Evolutionary conservation across 2,329 filamentous ascomycete genomes (phyloP), one percentile per base, ranked within the genome.

Genomic region (Pyrenophora teres): DNA sequence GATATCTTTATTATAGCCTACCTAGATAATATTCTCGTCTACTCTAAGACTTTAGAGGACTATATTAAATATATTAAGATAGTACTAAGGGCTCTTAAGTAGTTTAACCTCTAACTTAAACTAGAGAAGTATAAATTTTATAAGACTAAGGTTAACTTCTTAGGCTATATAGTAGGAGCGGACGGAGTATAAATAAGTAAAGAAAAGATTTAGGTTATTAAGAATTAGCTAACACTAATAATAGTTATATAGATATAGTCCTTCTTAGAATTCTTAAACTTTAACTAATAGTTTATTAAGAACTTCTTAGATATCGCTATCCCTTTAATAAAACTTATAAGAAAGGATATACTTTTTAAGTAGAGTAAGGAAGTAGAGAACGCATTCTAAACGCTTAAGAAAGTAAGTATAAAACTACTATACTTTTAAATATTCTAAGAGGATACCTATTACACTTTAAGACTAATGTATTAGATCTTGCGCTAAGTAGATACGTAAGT

Each of bases 391-490:
- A 23, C 18, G 12, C 18, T 39, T 19, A 39, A 39, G 19, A n/a
- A 39, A 12, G 37, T 19, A 39, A 21, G 37, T 12, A 39, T 39
- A 9, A 25, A n/a, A 25, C 37, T 19, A 25, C 37, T n/a, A n/a
- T n/a, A n/a, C n/a, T n/a, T n/a, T n/a, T n/a, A n/a, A n/a, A n/a
- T n/a, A n/a, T n/a, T n/a, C 37, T 16, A 19, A 46, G 39, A 6
- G 36, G 50, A 23, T 8, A 25, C 10, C 13, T 43, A 8, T 57
- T 45, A 4, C n/a, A 45, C 8, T 19, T 72, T 5, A 62, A 71
- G 40, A 55, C 53, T 2, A 56, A 72, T 25, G 50, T 59, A 1
- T 70, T 54, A n/a, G 57, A 58, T 16, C 39, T 46, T 10, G 40
- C 39, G 4, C 32, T 40, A n/a, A 30, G 13, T 13, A 42, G 21